Base-by-base conservation (phyloP, 2,329 filamentous ascomycete genomes). In the Verticillium zaregamsianum region DNA sequence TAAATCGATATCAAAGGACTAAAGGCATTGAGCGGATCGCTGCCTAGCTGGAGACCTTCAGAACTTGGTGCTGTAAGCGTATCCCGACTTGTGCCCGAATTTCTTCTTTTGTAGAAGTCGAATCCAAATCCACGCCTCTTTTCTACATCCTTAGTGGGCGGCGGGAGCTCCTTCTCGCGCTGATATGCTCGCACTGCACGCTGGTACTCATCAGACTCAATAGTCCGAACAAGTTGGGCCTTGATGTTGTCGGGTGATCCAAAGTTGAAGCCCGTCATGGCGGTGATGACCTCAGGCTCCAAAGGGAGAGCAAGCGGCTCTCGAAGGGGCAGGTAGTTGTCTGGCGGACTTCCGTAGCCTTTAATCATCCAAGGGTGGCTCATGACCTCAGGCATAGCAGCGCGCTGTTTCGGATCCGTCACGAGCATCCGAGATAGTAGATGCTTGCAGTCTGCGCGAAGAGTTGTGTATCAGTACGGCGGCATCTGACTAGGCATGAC, bases 221-320 rank as follows among this genome's bases (percentile, higher is more conserved):
- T 85, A n/a, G 93, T 86, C 65, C 90, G 91, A 11, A 88, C 91
- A 54, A 99, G 83, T 72, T 97, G 92, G 3, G 86, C 80, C 61
- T 86, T 89, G 71, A 99, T 97, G 61, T 86, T 86, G 59, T 97
- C 93, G 1, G 92, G 85, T 0, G 92, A 85, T 1, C 95, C 95
- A 78, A 98, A 99, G 74, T 98, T 96, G 74, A 99, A 99, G 2
- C 95, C 95, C 28, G 93, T 96, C 95, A 99, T 99, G 68, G 91
- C 93, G 57, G 92, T 86, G 61, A 99, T 86, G 5, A 98, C 89
- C 54, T 91, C 89, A 2, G 85, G 80, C 71, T 98, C 94, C 11
- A 99, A 79, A 6, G 94, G 93, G 15, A 96, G 79, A 40, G 90
- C 86, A n/a, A 98, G 76, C 2, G 95, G 92, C 68, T 97, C 94